Conservation (phyloP, 805 yeast species). For the Henningerozyma blattae region DNA sequence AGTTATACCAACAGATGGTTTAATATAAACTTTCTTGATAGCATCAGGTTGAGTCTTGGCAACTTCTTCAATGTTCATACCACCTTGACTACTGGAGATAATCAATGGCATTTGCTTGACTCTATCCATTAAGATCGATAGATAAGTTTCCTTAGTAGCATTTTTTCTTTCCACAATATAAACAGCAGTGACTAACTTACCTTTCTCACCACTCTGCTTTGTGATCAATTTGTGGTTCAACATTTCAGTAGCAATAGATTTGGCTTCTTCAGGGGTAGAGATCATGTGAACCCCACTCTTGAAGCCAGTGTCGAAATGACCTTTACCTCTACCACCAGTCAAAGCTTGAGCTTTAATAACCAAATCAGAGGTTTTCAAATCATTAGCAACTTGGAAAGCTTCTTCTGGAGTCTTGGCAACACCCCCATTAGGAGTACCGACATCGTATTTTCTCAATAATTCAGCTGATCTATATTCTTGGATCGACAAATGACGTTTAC, state of each 20-base stretch:
- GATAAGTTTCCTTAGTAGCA: constrained; percentile 88
- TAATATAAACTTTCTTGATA: constrained; percentile 77
- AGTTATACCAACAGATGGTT: constrained; percentile 66
- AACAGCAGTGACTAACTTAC: constrained; percentile 94
- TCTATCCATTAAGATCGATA: constrained; percentile 93
- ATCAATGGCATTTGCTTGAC: constrained; percentile 79
- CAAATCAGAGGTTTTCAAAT: constrained; percentile 46
- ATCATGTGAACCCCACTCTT: constrained; percentile 95
- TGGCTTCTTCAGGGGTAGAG: constrained; percentile 74
- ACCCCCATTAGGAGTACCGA: constrained; percentile 83
- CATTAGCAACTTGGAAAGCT: constrained; percentile 73
- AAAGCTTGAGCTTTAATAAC: constrained; percentile 97
- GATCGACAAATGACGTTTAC: constrained; percentile 80
- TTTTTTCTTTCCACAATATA: constrained; percentile 91
- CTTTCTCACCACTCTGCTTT: constrained; percentile 95
- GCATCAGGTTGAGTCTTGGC: constrained; percentile 86
- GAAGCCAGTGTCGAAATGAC: constrained; percentile 89
- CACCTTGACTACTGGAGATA: constrained; percentile 96
- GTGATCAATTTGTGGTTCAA: constrained; percentile 87
- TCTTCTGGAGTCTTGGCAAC: constrained; percentile 86
- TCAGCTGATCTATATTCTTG: constrained; percentile 96
- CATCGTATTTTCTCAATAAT: constrained; percentile 67
- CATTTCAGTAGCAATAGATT: constrained; percentile 79
- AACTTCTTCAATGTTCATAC: constrained; percentile 99
- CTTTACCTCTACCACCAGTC: constrained; percentile 99